Evolutionary conservation across 306 rosid species (phyloP).

Genomic region (Castanea sativa): DNA sequence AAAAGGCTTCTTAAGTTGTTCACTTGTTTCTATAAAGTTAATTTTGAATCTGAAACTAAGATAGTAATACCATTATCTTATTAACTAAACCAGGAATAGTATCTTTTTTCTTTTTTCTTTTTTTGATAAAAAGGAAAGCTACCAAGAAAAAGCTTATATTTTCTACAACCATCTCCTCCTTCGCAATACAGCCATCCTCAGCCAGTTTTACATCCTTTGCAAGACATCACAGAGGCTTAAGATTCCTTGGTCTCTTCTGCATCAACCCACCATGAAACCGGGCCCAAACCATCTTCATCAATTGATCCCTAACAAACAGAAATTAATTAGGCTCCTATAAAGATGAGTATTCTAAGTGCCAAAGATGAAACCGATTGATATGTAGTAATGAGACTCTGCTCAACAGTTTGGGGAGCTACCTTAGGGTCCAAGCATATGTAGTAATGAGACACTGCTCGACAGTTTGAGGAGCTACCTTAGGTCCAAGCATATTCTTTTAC

Average conservation of each 20-base stretch:
- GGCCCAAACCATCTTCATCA: constrained; percentile 42
- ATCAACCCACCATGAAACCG: constrained; percentile 42
- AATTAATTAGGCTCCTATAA: not conserved
- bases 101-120: no score
- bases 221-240: not conserved
- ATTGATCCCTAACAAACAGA: constrained; percentile 28
- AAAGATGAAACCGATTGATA: not conserved
- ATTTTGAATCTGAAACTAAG: no score
- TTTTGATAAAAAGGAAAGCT: no score
- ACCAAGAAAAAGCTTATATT: no score
- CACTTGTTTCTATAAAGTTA: no score
- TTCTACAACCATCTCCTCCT: not conserved
- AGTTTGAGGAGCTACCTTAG: no score
- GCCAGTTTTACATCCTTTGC: not conserved
- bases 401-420: not conserved
- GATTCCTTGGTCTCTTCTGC: constrained; percentile 11
- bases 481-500: no score
- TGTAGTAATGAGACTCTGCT: not conserved
- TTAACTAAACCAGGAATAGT: no score
- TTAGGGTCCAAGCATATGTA: no score
- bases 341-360: not conserved
- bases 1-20: no score
- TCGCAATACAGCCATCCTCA: not conserved
- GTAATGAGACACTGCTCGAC: not conserved
- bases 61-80: no score